Base-by-base conservation (phyloP, 1,139 yeast genomes). In the Spathaspora sp. region DNA sequence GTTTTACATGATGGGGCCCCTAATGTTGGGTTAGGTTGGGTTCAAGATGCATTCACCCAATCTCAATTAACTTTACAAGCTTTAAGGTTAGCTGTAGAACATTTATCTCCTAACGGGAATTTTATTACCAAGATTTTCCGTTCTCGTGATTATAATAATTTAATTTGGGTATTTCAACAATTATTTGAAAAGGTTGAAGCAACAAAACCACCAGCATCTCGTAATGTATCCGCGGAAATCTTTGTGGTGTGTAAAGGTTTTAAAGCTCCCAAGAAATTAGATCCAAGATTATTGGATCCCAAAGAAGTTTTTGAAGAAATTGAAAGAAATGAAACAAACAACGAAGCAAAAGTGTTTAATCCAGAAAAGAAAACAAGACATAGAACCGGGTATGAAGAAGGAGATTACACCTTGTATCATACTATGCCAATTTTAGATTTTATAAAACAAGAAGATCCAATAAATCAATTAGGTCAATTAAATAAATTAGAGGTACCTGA, bases 1-100 rank as follows among this genome's bases (percentile, higher is more conserved):
- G 98, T 93, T 20, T 73, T 95, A 63, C 99, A 93, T 70, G 99
- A 93, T 78, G 99, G 99, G 84, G 99, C 99, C 24, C 99, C 99
- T 24, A 95, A 93, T 63, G 99, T 93, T 56, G 99, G 99, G 84
- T 78, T 91, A 60, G 96, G 97, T 20, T 95, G 99, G 99, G 93
- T 89, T 26, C 99, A 95, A 67, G 99, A 93, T 81, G 99, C 99
- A 1, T 95, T 89, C 70, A 89, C 98, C 2, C 99, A 93, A 72
- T 89, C 97, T 17, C 98, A 93, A 64, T 81, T 93, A 59, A 95
- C 96, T 29, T 74, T 93, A 56, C 96, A 90, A 71, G 96, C 98
- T 29, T 76, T 95, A 58, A 90, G 86, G 64, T 77, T 93, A 54
- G 99, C 99, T 1, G 96, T 86, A n/a, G 99, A 95, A 68, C 90